Conservation (phyloP, 2,329 filamentous ascomycete species). For the Beauveria caledonica region DNA sequence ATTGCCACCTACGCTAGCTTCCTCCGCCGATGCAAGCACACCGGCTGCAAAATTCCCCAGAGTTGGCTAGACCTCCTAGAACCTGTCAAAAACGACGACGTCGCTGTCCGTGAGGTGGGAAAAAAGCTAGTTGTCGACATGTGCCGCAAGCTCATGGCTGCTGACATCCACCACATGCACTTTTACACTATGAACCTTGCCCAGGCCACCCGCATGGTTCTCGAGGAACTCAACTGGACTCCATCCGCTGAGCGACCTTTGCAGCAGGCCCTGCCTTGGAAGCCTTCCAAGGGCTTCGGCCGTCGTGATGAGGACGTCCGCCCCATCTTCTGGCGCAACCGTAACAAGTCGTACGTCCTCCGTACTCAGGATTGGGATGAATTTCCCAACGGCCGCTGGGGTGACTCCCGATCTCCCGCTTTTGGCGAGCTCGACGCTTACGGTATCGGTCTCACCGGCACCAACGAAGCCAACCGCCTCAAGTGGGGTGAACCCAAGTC, state of each 20-base stretch:
- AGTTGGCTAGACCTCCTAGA: conserved; percentile 77
- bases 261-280: conserved; percentile 90
- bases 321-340: conserved; percentile 97
- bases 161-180: conserved; percentile 81
- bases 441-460: conserved; percentile 86
- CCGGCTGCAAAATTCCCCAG: conserved; percentile 74
- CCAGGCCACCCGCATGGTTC: conserved; percentile 84
- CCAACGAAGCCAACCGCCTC: conserved; percentile 91
- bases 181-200: conserved; percentile 99
- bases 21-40: conserved; percentile 81
- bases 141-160: conserved; percentile 76
- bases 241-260: conserved; percentile 70
- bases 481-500: conserved; percentile 84
- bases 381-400: conserved; percentile 97
- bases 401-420: conserved; percentile 89
- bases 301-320: conserved; percentile 90
- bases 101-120: conserved; percentile 82
- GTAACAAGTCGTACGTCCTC: conserved; percentile 89
- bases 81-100: conserved; percentile 93
- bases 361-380: conserved; percentile 99
- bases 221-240: conserved; percentile 79
- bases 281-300: conserved; percentile 83
- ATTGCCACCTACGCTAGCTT: conserved; percentile 96
- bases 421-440: conserved; percentile 95
- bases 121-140: conserved; percentile 81